phyloP scores from a whole-genome alignment of 441 rosid species.

The Populus hybrid region DNA sequence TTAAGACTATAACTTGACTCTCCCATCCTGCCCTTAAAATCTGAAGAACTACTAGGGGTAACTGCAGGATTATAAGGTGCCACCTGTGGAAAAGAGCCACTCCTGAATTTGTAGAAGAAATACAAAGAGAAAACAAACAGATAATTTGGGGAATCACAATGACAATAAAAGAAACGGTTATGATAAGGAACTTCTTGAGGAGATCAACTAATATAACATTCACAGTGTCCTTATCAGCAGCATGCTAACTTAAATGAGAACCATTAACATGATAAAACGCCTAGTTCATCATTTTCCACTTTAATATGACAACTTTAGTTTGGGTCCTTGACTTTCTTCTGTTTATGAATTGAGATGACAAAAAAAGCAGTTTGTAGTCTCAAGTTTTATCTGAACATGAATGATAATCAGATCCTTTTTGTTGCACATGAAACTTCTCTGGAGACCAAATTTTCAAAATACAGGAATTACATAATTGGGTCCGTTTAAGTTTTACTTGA shows the following conservation, averaged over 20 bases:
- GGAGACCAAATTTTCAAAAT: neutral
- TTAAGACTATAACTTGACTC: slow-evolving; percentile 61
- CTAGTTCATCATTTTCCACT: neutral
- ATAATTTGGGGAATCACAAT: neutral
- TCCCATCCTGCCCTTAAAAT: slow-evolving; percentile 54
- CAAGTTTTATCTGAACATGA: neutral
- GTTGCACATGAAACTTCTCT: neutral
- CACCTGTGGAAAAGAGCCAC: slow-evolving; percentile 23
- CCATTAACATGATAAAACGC: neutral
- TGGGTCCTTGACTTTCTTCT: neutral
- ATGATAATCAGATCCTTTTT: neutral
- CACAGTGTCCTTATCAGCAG: neutral
- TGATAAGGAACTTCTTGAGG: neutral
- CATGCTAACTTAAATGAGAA: neutral
- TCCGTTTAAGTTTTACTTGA: neutral
- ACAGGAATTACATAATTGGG: neutral
- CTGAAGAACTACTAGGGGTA: slow-evolving; percentile 42
- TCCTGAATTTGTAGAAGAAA: neutral
- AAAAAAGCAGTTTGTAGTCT: neutral
- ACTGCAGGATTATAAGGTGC: slow-evolving; percentile 44
- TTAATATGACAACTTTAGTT: neutral
- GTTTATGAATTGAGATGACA: neutral
- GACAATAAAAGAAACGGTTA: neutral
- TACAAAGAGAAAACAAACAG: neutral
- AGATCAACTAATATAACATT: neutral